Percentiles rank a stretch among this genome's conserved stretches.
These are phyloP conservation scores for Immersiporthe knoxdaviesiana DNA, from an alignment of 2,329 filamentous ascomycete species.

Conservation along the genomic window DNA sequence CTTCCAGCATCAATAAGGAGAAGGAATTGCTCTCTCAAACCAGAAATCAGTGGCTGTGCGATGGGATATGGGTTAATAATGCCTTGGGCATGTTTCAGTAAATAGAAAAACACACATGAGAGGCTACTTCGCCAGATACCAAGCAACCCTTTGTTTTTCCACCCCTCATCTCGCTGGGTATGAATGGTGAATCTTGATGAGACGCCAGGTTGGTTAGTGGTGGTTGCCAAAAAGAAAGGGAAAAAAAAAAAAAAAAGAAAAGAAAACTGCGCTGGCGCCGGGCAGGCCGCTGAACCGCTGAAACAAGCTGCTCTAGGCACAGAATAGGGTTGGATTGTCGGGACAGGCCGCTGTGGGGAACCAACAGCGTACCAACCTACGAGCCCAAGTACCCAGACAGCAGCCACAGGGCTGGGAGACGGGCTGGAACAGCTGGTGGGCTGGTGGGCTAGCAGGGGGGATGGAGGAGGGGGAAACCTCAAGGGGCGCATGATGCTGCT, in stretches of 20 bases:
- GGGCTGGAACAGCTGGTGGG: constrained; percentile 4
- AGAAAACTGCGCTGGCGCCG: background rate
- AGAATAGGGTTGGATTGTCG: constrained; percentile 18
- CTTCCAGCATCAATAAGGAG: background rate
- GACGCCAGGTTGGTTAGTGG: background rate
- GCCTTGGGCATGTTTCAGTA: background rate
- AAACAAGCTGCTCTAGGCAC: constrained; percentile 8
- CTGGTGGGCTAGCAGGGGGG: background rate
- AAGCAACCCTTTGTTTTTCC: background rate
- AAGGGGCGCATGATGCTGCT: background rate
- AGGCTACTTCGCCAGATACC: background rate
- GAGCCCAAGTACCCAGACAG: background rate
- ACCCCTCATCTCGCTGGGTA: constrained; percentile 3
- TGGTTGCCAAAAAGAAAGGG: background rate
- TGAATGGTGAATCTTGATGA: background rate
- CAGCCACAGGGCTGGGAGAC: background rate
- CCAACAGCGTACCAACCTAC: background rate
- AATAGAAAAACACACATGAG: background rate
- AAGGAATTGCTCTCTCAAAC: background rate
- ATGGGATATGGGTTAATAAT: background rate
- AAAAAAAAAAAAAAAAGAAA: too few species aligned
- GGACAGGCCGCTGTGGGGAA: constrained; percentile 19
- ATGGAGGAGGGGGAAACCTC: too few species aligned
- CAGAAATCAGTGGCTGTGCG: background rate
- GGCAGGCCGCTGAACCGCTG: constrained; percentile 5